These are phyloP conservation scores for Monosporascus sp. DNA, from an alignment of 2,329 filamentous ascomycete genomes.

Conservation along the genomic window DNA sequence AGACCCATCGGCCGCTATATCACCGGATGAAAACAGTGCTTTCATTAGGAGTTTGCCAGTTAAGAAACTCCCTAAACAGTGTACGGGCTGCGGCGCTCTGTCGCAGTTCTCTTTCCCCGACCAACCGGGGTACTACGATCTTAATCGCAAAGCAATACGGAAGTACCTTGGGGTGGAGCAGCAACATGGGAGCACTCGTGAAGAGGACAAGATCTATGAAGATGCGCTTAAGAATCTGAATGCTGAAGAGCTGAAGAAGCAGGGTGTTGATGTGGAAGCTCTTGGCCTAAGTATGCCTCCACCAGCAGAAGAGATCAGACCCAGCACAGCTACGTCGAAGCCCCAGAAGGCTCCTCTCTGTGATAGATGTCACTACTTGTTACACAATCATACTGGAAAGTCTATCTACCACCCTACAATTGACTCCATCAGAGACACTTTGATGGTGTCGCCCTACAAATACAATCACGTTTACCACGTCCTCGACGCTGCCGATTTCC, in stretches of 20 bases:
- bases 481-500: slow-evolving; percentile 92
- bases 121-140: slow-evolving; percentile 52
- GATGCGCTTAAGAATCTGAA: slow-evolving; percentile 39
- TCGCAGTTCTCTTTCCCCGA: slow-evolving; percentile 49
- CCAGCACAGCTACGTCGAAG: slow-evolving; percentile 4
- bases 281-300: slow-evolving; percentile 27
- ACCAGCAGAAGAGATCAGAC: slow-evolving; percentile 5
- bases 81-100: slow-evolving; percentile 61
- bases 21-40: slow-evolving; percentile 1
- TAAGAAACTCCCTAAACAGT: slow-evolving; percentile 47
- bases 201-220: slow-evolving; percentile 44
- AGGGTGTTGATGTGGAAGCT: slow-evolving; percentile 40
- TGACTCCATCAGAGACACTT: slow-evolving; percentile 74
- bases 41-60: slow-evolving; percentile 1
- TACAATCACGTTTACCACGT: slow-evolving; percentile 95
- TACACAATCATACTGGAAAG: slow-evolving; percentile 67
- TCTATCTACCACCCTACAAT: slow-evolving; percentile 78
- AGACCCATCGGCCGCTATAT: slow-evolving; percentile 4
- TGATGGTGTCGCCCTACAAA: slow-evolving; percentile 82
- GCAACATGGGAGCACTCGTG: slow-evolving; percentile 14
- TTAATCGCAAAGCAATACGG: slow-evolving; percentile 45
- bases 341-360: slow-evolving; percentile 58
- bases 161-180: slow-evolving; percentile 38
- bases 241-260: slow-evolving; percentile 34
- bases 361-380: slow-evolving; percentile 78